Percentiles rank a stretch among this genome's conserved stretches.
phyloP scores from a whole-genome alignment of 305 asterid genomes.

The Rubia balearica region DNA sequence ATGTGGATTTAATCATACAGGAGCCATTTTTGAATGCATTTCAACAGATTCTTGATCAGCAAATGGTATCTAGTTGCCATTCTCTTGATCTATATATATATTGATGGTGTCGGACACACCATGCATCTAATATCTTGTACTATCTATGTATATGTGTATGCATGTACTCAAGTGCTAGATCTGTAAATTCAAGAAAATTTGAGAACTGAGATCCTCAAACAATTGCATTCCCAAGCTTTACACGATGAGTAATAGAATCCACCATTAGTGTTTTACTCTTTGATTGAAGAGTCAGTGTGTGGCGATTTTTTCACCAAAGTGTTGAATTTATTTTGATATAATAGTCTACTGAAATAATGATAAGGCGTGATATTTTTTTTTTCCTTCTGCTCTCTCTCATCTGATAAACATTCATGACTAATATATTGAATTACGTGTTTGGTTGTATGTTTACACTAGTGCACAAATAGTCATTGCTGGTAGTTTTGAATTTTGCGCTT shows the following conservation, averaged over 20 bases:
- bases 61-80: background rate
- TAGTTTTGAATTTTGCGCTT: too few species aligned
- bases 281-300: too few species aligned
- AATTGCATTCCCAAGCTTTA: background rate
- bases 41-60: conserved; percentile 14
- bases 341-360: too few species aligned
- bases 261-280: too few species aligned
- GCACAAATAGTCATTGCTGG: too few species aligned
- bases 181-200: background rate
- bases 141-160: background rate
- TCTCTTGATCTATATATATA: background rate
- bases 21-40: conserved; percentile 44
- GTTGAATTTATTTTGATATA: too few species aligned
- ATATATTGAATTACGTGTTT: too few species aligned
- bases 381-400: too few species aligned
- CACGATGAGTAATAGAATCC: background rate
- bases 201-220: background rate
- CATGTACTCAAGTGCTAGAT: background rate
- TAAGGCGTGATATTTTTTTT: too few species aligned
- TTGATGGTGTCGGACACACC: background rate
- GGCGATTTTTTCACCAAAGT: too few species aligned
- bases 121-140: background rate
- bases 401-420: too few species aligned
- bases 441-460: too few species aligned
- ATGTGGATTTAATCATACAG: conserved; percentile 93